Percentiles rank a stretch among this genome's conserved stretches.
Evolutionary conservation across 169 alveolate species (phyloP).

Genomic region (Plasmodium fragile): DNA sequence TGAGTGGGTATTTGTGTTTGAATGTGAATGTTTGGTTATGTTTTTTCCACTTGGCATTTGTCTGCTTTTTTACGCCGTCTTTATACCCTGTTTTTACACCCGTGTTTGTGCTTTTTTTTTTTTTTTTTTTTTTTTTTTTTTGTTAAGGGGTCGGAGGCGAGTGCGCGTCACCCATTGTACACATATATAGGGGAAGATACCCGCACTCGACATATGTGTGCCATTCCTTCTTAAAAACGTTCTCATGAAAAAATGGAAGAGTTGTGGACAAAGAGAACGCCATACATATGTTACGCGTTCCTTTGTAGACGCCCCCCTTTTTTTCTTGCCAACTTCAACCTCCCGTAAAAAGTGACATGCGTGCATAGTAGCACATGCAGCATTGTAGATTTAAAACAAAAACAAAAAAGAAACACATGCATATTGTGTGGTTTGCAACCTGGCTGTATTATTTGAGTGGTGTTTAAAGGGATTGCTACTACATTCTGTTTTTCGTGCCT

Average conservation of each 20-base stretch:
- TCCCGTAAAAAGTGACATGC: neutral
- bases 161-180: neutral
- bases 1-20: neutral
- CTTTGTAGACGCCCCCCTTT: neutral
- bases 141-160: neutral
- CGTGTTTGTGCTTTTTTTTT: neutral
- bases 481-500: neutral
- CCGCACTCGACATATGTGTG: neutral
- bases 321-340: neutral
- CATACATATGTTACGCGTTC: neutral
- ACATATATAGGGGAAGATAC: neutral
- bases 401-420: neutral
- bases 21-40: neutral
- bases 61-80: neutral
- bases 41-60: neutral
- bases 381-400: neutral
- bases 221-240: neutral
- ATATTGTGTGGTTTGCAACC: neutral
- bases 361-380: neutral
- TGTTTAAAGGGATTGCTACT: neutral
- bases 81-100: neutral
- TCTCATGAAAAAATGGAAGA: neutral
- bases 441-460: neutral
- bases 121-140: conserved; percentile 5
- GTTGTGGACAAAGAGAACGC: neutral